Evolutionary conservation across 148 eudicot genomes (phyloP), one percentile per base, ranked within the genome.

Genomic region (Diospyros kaki): DNA sequence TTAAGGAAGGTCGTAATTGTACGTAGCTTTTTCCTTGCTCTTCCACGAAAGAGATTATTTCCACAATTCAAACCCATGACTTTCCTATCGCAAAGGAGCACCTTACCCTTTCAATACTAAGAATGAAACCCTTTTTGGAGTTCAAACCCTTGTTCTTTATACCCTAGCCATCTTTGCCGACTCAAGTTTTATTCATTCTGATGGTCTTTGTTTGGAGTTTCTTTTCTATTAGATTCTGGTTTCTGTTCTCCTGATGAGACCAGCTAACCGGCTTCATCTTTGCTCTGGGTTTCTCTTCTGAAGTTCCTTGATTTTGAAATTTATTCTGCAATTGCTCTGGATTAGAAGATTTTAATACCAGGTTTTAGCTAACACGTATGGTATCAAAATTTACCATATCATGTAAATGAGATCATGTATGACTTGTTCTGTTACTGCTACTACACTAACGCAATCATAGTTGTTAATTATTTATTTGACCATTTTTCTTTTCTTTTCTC

Each of bases 131-230:
- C 28, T 28, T 28, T 55, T 55, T 55, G 59, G 12, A 48, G 8
- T 48, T 48, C 6, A 48, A 4, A 4, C 52, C 52, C 15, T 6
- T 1, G 13, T 56, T 14, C 28, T 18, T 56, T 56, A 1, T 56
- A 15, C 17, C 17, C 9, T 56, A 56, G 18, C 60, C 60, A 15
- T 56, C 60, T 15, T 56, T 60, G 12, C 41, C 12, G 41, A 60
- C 41, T 60, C 44, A 12, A 43, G 51, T 52, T 69, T 69, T 53
- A 2, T 58, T 17, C 5, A 38, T 44, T 69, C 48, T 17, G 53
- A 38, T 68, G 2, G 73, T 28, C 42, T 54, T 53, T 69, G 10
- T 53, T 69, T 56, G 4, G 51, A 69, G 60, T 53, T 60, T 69
- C 28, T 52, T 69, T 14, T 43, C 17, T 5, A 2, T 38, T 50